These are phyloP conservation scores for Aspergillus niger DNA, from an alignment of 2,329 filamentous ascomycete genomes.

Conservation along the genomic window DNA sequence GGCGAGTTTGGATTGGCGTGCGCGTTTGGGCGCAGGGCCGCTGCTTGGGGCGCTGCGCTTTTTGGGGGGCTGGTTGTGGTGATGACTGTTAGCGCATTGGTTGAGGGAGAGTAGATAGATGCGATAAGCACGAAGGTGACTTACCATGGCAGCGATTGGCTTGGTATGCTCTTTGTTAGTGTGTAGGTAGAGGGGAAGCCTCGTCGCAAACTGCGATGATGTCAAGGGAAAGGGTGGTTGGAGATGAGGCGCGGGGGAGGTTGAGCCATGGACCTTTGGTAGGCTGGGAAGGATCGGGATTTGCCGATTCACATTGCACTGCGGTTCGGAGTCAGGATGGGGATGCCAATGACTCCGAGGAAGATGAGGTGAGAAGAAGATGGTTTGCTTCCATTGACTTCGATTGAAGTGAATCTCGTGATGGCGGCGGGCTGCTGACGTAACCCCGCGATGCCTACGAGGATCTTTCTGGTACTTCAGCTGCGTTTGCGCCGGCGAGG, in stretches of 20 bases:
- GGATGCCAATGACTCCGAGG: background rate
- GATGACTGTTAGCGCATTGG: background rate
- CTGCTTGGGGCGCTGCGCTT: slow-evolving; percentile 33
- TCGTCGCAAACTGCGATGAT: slow-evolving; percentile 5
- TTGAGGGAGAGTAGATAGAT: background rate
- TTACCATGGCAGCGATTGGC: slow-evolving; percentile 23
- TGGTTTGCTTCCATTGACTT: background rate
- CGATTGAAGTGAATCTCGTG: background rate
- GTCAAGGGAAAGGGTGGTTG: slow-evolving; percentile 7
- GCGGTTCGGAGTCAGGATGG: background rate
- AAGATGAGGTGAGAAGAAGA: background rate
- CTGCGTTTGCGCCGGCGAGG: no score
- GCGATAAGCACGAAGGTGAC: background rate
- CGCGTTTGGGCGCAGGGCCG: slow-evolving; percentile 37
- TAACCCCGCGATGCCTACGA: slow-evolving; percentile 4
- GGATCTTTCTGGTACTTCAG: background rate
- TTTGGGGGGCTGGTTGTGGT: slow-evolving; percentile 36
- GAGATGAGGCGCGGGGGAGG: background rate
- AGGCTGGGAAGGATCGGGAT: background rate
- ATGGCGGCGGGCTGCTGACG: slow-evolving; percentile 4
- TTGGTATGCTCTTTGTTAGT: background rate
- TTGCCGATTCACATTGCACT: background rate
- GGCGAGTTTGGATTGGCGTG: slow-evolving; percentile 80
- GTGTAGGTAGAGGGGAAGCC: background rate
- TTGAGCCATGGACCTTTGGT: background rate